Evolutionary conservation across 2,329 filamentous ascomycete genomes (phyloP).

Genomic region (Alternaria longipes): DNA sequence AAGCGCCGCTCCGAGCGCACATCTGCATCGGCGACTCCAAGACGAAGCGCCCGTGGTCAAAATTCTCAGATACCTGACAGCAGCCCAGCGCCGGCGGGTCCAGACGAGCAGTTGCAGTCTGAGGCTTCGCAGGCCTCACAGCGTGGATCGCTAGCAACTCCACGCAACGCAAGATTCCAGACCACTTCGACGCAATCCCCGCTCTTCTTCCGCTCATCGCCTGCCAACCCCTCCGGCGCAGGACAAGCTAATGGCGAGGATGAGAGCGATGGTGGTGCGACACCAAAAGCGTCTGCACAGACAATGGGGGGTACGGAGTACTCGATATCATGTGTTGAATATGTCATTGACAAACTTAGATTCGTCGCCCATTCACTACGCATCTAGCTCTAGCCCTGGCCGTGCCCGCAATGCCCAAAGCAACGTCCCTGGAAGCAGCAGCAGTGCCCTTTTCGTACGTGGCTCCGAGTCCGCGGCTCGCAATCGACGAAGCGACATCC

Average conservation of each 20-base stretch:
- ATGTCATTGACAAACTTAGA: constrained; percentile 62
- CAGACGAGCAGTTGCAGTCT: constrained; percentile 55
- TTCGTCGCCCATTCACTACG: constrained; percentile 92
- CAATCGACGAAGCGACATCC: constrained; percentile 83
- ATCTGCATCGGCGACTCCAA: constrained; percentile 65
- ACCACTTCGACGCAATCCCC: constrained; percentile 70
- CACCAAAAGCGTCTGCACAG: constrained; percentile 72
- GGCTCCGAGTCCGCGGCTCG: constrained; percentile 65
- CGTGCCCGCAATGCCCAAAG: constrained; percentile 66
- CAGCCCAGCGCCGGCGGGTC: constrained; percentile 56
- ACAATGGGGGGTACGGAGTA: constrained; percentile 68
- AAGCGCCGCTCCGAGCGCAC: constrained; percentile 64
- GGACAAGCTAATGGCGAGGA: constrained; percentile 52
- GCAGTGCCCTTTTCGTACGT: constrained; percentile 85
- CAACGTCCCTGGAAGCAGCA: constrained; percentile 80
- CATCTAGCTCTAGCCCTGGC: constrained; percentile 87
- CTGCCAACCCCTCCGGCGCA: constrained; percentile 56
- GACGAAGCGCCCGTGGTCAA: constrained; percentile 62
- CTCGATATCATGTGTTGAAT: background rate
- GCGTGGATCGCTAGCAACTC: constrained; percentile 55
- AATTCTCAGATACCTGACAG: constrained; percentile 65
- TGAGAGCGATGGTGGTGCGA: constrained; percentile 70
- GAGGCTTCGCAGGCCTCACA: constrained; percentile 54
- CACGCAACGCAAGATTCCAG: constrained; percentile 56
- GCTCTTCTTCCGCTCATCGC: constrained; percentile 76